Conservation (phyloP, 2,329 filamentous ascomycete genomes). For the Xylaria sp. region DNA sequence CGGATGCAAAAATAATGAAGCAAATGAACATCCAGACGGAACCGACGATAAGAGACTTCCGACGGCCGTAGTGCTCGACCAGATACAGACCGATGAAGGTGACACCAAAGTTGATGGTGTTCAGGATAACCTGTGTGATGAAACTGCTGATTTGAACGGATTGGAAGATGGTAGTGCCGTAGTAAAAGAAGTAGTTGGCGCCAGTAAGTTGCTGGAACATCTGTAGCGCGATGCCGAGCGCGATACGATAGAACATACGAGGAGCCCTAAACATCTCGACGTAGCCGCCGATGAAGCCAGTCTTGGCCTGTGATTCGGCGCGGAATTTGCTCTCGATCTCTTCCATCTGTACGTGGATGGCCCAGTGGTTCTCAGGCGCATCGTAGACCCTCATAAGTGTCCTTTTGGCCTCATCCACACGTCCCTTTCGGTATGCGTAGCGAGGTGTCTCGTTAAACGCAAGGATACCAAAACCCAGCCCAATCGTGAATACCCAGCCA, state of each 20-base stretch:
- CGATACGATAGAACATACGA: conserved; percentile 71
- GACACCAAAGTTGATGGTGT: conserved; percentile 73
- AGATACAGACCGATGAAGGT: conserved; percentile 77
- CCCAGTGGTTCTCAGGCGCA: conserved; percentile 40
- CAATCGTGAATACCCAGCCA: conserved; percentile 62
- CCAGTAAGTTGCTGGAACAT: conserved; percentile 76
- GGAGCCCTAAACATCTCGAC: conserved; percentile 72
- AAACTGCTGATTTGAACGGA: conserved; percentile 67
- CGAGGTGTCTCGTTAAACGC: conserved; percentile 65
- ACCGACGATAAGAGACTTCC: conserved; percentile 71
- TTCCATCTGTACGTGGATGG: conserved; percentile 40
- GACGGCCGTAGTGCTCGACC: conserved; percentile 74
- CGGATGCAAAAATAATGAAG: conserved; percentile 68
- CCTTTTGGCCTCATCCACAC: conserved; percentile 57
- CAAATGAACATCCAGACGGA: conserved; percentile 70
- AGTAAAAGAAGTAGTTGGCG: conserved; percentile 75
- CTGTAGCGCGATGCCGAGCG: conserved; percentile 70
- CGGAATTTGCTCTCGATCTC: conserved; percentile 66
- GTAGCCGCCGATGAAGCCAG: conserved; percentile 43
- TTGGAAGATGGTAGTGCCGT: conserved; percentile 64
- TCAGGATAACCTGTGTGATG: conserved; percentile 74
- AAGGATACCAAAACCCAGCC: conserved; percentile 61
- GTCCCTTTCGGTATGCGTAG: conserved; percentile 61
- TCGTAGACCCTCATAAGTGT: conserved; percentile 63
- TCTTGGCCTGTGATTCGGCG: conserved; percentile 54